Evolutionary conservation across 2,329 filamentous ascomycete species (phyloP).

Genomic region (Neonectria coccinea): DNA sequence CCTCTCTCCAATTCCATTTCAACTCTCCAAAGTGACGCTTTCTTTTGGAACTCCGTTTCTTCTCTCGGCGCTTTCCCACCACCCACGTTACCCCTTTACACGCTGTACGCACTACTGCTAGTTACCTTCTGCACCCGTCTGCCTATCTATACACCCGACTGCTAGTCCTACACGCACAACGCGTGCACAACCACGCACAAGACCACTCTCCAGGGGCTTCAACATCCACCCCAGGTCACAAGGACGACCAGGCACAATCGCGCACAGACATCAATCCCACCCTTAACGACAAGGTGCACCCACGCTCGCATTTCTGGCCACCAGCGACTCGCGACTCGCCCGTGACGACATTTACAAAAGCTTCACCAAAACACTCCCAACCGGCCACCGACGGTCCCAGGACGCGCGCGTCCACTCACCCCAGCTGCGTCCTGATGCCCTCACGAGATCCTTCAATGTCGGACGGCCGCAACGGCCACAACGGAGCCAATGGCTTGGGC

Average conservation of each 20-base stretch:
- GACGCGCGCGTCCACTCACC: constrained; percentile 26
- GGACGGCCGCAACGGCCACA: constrained; percentile 38
- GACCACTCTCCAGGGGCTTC: constrained; percentile 2
- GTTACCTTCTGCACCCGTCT: not conserved
- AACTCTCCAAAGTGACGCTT: constrained; percentile 6
- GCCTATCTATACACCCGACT: not conserved
- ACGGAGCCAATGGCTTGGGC: constrained; percentile 38
- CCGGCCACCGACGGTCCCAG: constrained; percentile 17
- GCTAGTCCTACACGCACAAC: constrained; percentile 7
- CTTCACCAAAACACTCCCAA: constrained; percentile 1
- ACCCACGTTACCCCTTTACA: not conserved
- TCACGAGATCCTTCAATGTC: constrained; percentile 39
- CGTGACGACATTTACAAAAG: constrained; percentile 26
- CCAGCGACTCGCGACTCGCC: constrained; percentile 11
- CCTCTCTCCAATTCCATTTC: not conserved
- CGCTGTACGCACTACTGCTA: not conserved
- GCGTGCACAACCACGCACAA: constrained; percentile 5
- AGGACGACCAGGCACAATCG: constrained; percentile 13
- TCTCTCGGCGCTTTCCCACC: not conserved
- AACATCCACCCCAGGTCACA: constrained; percentile 19
- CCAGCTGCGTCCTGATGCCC: constrained; percentile 35
- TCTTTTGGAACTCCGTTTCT: constrained; percentile 5
- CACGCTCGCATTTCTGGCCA: constrained; percentile 21
- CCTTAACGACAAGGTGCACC: constrained; percentile 33
- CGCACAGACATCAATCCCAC: constrained; percentile 20